Evolutionary conservation across 495 filamentous ascomycete genomes (phyloP).

Genomic region (Podospora sp.): DNA sequence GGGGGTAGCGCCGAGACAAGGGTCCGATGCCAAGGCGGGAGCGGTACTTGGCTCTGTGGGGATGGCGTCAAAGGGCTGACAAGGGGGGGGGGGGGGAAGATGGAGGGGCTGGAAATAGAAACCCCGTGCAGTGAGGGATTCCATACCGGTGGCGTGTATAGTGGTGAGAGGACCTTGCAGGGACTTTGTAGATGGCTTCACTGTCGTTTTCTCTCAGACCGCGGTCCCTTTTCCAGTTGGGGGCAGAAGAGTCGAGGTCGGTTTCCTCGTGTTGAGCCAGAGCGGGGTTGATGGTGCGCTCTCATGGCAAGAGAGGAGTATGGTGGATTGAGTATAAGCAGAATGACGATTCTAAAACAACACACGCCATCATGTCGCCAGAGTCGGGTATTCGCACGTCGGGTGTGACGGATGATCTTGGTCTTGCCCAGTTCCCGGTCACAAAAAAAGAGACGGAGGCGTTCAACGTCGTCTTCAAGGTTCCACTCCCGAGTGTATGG

Average conservation of each 20-base stretch:
- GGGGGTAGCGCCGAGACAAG: not conserved
- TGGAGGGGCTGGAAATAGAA: not conserved
- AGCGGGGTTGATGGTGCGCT: not conserved
- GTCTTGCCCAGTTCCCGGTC: no score
- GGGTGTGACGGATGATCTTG: no score
- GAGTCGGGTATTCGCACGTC: no score
- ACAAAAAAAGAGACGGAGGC: no score
- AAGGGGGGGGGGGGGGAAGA: not conserved
- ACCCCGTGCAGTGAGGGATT: not conserved
- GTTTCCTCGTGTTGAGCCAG: not conserved
- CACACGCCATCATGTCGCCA: no score
- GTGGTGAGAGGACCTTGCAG: not conserved
- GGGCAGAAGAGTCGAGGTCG: not conserved
- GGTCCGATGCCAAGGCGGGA: conserved; percentile 11
- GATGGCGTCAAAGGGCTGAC: not conserved
- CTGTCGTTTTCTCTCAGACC: not conserved
- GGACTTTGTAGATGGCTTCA: not conserved
- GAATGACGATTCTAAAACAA: no score
- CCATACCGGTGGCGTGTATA: not conserved
- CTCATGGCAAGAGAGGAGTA: not conserved
- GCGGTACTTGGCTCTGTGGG: conserved; percentile 20
- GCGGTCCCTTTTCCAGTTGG: not conserved
- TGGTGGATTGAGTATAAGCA: no score
- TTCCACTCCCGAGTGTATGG: no score
- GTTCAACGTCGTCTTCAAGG: no score